Evolutionary conservation across 148 eudicot genomes (phyloP).

Genomic region (Persicaria maculosa): DNA sequence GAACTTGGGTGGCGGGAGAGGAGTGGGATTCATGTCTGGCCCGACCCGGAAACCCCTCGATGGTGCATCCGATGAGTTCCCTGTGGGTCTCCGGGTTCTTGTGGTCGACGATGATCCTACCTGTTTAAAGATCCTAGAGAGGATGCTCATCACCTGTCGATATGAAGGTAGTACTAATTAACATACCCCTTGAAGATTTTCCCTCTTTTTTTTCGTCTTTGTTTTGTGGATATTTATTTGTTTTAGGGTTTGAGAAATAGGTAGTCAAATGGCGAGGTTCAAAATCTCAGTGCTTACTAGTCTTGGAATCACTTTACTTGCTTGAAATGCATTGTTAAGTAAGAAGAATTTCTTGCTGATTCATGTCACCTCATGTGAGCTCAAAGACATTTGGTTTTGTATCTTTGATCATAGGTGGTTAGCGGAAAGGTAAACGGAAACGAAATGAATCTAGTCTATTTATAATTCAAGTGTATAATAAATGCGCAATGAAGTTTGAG

Average conservation of each 20-base stretch:
- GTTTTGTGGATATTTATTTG: neutral
- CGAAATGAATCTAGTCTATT: too few species aligned
- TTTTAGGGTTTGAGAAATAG: neutral
- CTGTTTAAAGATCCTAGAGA: conserved; percentile 87
- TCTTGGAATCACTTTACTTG: neutral
- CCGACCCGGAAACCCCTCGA: conserved; percentile 42
- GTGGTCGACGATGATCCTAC: conserved; percentile 97
- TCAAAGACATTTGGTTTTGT: too few species aligned
- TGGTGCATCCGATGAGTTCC: conserved; percentile 57
- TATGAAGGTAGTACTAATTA: conserved; percentile 53
- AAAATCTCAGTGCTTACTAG: neutral
- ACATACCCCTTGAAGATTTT: neutral
- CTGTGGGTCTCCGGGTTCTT: conserved; percentile 87
- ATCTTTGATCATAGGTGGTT: too few species aligned
- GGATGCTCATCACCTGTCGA: conserved; percentile 72
- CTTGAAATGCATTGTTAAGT: too few species aligned
- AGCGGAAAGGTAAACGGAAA: too few species aligned
- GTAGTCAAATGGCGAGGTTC: neutral
- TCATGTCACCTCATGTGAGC: too few species aligned
- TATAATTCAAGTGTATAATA: neutral
- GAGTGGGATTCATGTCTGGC: conserved; percentile 44
- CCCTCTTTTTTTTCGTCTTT: neutral
- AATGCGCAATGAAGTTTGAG: neutral
- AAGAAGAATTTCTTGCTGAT: too few species aligned
- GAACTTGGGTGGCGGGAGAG: conserved; percentile 48